phyloP scores from a whole-genome alignment of 768 basidiomycete species.

The Amanita pallidorosea region DNA sequence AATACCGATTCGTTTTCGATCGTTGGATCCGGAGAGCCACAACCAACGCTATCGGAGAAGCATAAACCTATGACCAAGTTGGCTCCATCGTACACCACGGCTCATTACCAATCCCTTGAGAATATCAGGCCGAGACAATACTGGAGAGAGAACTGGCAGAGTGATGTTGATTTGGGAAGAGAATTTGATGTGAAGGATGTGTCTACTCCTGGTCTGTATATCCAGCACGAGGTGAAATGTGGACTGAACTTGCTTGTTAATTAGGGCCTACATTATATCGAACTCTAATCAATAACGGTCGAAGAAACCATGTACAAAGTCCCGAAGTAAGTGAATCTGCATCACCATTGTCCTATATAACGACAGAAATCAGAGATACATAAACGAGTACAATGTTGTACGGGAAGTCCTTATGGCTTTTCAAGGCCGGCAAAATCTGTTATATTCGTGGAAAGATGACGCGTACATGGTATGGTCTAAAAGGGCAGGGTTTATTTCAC shows the following conservation, averaged over 20 bases:
- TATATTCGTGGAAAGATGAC: constrained; percentile 31
- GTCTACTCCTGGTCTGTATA: constrained; percentile 53
- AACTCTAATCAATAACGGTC: constrained; percentile 22
- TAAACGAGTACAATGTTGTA: constrained; percentile 66
- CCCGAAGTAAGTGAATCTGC: constrained; percentile 25
- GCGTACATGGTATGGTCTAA: constrained; percentile 19
- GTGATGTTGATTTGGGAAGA: constrained; percentile 27
- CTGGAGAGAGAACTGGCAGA: constrained; percentile 61
- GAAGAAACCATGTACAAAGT: constrained; percentile 24
- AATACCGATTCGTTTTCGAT: constrained; percentile 17
- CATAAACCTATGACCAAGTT: neutral
- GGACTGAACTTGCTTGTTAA: neutral
- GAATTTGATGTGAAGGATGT: constrained; percentile 59
- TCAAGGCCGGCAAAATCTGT: constrained; percentile 58
- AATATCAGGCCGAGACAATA: constrained; percentile 55
- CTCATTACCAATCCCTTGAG: constrained; percentile 49
- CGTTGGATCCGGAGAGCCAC: neutral
- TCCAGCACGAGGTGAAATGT: neutral
- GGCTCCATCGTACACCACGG: constrained; percentile 24
- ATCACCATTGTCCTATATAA: neutral
- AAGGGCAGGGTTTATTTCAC: neutral
- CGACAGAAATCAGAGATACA: constrained; percentile 39
- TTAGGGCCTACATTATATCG: constrained; percentile 36
- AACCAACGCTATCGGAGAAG: neutral
- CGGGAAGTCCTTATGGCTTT: constrained; percentile 68